Percentiles rank a stretch among this genome's conserved stretches.
Evolutionary conservation across 169 alveolate species (phyloP).

Genomic region (Prorocentrum cordatum): DNA sequence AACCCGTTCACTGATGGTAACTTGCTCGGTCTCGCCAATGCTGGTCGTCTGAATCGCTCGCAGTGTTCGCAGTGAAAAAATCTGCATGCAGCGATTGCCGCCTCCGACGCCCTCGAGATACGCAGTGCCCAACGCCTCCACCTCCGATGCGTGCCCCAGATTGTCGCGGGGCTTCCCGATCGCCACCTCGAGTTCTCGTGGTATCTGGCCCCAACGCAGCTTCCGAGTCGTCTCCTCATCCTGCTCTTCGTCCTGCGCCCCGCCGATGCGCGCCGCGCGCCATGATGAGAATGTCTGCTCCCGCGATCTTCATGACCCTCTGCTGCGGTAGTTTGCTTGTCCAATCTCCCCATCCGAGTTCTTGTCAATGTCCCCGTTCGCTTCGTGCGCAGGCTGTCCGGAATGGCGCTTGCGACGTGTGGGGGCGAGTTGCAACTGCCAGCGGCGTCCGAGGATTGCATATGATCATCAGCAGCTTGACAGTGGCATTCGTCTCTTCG

Average conservation of each 20-base stretch:
- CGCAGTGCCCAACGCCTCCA: neutral
- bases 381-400: too few species aligned
- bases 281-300: too few species aligned
- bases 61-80: neutral
- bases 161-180: neutral
- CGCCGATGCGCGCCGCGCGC: neutral
- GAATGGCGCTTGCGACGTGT: too few species aligned
- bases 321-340: too few species aligned
- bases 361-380: too few species aligned
- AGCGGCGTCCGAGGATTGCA: too few species aligned
- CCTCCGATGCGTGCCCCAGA: neutral
- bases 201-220: neutral
- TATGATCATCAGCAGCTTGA: too few species aligned
- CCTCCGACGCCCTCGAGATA: neutral
- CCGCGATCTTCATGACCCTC: too few species aligned
- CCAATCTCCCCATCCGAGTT: too few species aligned
- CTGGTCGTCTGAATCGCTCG: neutral
- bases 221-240: neutral
- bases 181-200: slow-evolving; percentile 16
- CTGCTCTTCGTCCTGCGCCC: neutral
- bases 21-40: neutral
- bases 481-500: too few species aligned
- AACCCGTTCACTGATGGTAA: neutral
- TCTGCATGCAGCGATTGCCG: neutral
- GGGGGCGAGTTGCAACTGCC: too few species aligned